Evolutionary conservation across 2,329 filamentous ascomycete species (phyloP).

Genomic region (Pseudopyricularia javanii): DNA sequence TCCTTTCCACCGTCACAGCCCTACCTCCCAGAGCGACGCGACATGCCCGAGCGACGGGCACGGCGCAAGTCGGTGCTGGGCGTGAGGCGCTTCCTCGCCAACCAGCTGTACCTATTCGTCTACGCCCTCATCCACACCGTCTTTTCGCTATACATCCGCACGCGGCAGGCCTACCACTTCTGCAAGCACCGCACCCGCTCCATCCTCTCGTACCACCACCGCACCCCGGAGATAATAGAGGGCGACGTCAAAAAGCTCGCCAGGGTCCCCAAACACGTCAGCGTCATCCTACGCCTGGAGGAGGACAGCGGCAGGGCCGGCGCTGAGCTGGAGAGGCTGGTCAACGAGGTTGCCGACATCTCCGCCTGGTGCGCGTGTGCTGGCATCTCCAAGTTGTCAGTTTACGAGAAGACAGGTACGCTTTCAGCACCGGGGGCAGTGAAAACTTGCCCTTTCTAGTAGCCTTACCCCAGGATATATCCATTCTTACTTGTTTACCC

Average conservation of each 20-base stretch:
- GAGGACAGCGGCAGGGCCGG: slow-evolving; percentile 49
- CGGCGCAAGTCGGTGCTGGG: slow-evolving; percentile 31
- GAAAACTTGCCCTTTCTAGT: no score
- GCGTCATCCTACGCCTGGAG: slow-evolving; percentile 69
- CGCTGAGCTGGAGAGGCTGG: slow-evolving; percentile 67
- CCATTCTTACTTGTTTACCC: not conserved
- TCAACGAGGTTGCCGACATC: slow-evolving; percentile 86
- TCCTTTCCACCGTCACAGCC: not conserved
- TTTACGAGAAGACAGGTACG: slow-evolving; percentile 86
- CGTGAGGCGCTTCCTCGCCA: slow-evolving; percentile 47
- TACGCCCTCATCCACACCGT: slow-evolving; percentile 64
- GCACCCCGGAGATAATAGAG: slow-evolving; percentile 83
- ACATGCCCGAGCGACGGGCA: slow-evolving; percentile 9
- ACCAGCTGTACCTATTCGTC: slow-evolving; percentile 52
- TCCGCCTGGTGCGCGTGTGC: slow-evolving; percentile 87
- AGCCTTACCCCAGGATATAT: not conserved
- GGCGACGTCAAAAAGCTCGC: slow-evolving; percentile 68
- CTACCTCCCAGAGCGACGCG: slow-evolving; percentile 1
- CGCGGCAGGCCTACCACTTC: slow-evolving; percentile 68
- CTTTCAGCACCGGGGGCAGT: not conserved
- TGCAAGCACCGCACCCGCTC: slow-evolving; percentile 67
- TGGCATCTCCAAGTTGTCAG: slow-evolving; percentile 73
- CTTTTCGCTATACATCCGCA: slow-evolving; percentile 79
- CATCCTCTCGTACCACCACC: slow-evolving; percentile 88
- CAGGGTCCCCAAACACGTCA: slow-evolving; percentile 73